phyloP scores from a whole-genome alignment of 495 filamentous ascomycete genomes.

The Aspergillus hancockii region DNA sequence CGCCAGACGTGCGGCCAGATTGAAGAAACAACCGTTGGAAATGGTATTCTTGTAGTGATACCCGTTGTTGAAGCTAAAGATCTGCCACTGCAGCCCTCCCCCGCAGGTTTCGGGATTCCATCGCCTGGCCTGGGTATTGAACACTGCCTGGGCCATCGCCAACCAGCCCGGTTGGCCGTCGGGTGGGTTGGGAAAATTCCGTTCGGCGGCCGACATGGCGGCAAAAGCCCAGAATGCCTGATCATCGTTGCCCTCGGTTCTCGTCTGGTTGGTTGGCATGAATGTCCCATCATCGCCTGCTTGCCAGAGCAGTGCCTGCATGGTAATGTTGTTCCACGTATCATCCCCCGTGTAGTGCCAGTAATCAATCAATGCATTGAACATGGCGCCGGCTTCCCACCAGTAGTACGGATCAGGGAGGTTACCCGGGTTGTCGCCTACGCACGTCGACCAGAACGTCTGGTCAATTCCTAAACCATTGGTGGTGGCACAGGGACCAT shows the following conservation, averaged over 20 bases:
- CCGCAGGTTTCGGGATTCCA: conserved; percentile 71
- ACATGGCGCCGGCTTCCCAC: conserved; percentile 82
- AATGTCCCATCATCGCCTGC: conserved; percentile 65
- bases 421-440: conserved; percentile 66
- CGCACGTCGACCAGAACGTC: not conserved
- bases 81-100: conserved; percentile 83
- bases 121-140: conserved; percentile 69
- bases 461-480: not conserved
- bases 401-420: conserved; percentile 77
- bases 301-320: conserved; percentile 70
- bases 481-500: not conserved
- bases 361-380: conserved; percentile 77
- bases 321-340: conserved; percentile 68
- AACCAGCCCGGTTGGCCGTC: conserved; percentile 68
- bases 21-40: conserved; percentile 79
- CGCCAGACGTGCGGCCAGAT: conserved; percentile 74
- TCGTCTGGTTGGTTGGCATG: conserved; percentile 81
- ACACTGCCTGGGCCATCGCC: conserved; percentile 77
- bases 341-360: conserved; percentile 78
- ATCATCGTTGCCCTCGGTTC: conserved; percentile 79
- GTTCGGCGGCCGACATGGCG: conserved; percentile 79
- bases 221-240: conserved; percentile 86
- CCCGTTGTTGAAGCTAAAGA: conserved; percentile 75
- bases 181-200: conserved; percentile 63
- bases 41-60: conserved; percentile 83